Evolutionary conservation across 73 alveolate species (phyloP).

Genomic region (Durusdinium trenchii): DNA sequence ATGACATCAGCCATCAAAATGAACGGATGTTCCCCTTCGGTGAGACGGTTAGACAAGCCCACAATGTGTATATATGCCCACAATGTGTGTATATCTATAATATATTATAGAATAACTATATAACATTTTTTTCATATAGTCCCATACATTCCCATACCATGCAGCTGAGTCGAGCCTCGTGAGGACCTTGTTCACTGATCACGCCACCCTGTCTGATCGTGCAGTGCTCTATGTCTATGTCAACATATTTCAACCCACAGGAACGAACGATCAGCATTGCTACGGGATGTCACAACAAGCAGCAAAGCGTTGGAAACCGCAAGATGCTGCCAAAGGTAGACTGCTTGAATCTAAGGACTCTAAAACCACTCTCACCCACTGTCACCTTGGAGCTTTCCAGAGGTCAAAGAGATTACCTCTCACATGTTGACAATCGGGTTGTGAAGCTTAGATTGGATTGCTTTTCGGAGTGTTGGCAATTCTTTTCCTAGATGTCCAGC

Average conservation of each 20-base stretch:
- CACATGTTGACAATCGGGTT: too few species aligned
- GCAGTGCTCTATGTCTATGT: neutral
- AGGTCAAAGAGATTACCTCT: too few species aligned
- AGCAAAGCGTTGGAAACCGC: neutral
- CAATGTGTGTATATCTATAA: neutral
- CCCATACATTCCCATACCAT: neutral
- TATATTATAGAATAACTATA: neutral
- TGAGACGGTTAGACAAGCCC: neutral
- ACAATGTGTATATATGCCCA: neutral
- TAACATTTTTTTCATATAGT: neutral
- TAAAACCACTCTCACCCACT: neutral
- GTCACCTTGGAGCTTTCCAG: neutral
- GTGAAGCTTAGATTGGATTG: too few species aligned
- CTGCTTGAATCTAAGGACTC: neutral
- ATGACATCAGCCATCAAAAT: neutral
- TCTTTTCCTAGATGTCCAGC: too few species aligned
- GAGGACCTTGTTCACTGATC: conserved; percentile 84
- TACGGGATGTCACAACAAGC: neutral
- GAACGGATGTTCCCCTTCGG: neutral
- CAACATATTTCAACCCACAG: neutral
- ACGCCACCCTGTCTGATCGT: conserved; percentile 53
- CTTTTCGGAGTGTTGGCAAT: too few species aligned
- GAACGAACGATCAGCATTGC: neutral
- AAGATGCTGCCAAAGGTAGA: neutral
- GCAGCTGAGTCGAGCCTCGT: conserved; percentile 14